Evolutionary conservation across 768 basidiomycete species (phyloP), one percentile per base, ranked within the genome.

Genomic region (Hygrophorus pudorinus): DNA sequence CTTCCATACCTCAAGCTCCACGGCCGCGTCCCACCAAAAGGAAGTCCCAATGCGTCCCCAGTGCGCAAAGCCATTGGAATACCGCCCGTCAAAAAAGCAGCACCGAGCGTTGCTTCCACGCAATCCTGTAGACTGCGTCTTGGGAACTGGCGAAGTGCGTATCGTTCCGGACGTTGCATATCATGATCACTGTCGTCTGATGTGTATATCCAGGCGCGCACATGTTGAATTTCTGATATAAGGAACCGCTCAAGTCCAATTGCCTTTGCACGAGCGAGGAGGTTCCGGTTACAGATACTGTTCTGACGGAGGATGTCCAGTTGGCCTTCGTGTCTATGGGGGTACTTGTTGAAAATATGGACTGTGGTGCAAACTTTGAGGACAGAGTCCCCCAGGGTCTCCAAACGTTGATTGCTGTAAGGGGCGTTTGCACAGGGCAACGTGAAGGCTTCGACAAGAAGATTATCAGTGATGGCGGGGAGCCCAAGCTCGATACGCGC

Each of bases 371-470:
- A 75, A 18, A 92, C 61, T 54, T 90, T 81, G 34, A 90, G 67
- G 1, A 90, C 85, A 0, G 82, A 76, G 55, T 94, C 91, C 7
- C 91, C 91, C 5, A 93, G 66, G 0, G 88, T 91, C 59, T 94
- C 91, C 44, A 93, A 59, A 0, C 86, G 77, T 54, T 94, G 87
- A 50, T 92, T 93, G 60, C 73, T 86, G 63, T 76, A 88, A 7
- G 73, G 72, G 5, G 76, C 71, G 28, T 55, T 56, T 5, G 81
- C 72, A 29, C 70, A 69, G 1, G 90, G 91, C 9, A 89, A 64
- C 1, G 86, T 89, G 17, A 86, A 70, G 4, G 85, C 86, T 55
- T 90, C 81, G 2, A 79, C 67, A 36, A 90, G 68, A 5, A 76
- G 65, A 32, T 76, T 65, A 29, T 74, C 70, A 1, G 57, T 51